Evolutionary conservation across 2,329 filamentous ascomycete genomes (phyloP).

Genomic region (Aspergillus brunneoviolaceus): DNA sequence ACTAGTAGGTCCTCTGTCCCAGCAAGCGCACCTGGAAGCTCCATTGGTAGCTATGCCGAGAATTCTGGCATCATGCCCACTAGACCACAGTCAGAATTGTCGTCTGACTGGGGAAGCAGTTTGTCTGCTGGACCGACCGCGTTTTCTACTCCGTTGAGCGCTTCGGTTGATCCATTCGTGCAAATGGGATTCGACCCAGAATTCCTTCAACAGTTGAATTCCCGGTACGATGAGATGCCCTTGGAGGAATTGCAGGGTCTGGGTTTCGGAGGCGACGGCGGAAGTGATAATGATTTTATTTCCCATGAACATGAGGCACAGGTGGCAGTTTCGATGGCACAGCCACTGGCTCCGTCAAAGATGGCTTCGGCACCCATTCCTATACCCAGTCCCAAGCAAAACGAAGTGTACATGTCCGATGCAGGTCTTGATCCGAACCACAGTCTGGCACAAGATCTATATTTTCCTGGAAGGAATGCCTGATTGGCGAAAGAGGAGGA

Average conservation of each 20-base stretch:
- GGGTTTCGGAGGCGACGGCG: constrained; percentile 20
- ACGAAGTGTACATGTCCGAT: constrained; percentile 14
- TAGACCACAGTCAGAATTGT: constrained; percentile 26
- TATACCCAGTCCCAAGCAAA: constrained; percentile 23
- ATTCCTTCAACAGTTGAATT: constrained; percentile 38
- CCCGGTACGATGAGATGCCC: constrained; percentile 35
- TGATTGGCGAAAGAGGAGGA: background rate
- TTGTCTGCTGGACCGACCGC: constrained; percentile 32
- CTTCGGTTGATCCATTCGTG: constrained; percentile 33
- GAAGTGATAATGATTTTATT: constrained; percentile 11
- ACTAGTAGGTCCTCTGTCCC: constrained; percentile 36
- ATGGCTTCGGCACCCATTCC: constrained; percentile 17
- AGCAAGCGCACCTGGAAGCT: constrained; percentile 37
- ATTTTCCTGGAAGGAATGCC: constrained; percentile 3
- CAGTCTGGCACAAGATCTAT: background rate
- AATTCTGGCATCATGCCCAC: constrained; percentile 33
- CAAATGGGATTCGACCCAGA: constrained; percentile 42
- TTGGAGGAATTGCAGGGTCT: constrained; percentile 31
- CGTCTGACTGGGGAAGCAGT: constrained; percentile 36
- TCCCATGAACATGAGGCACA: constrained; percentile 2
- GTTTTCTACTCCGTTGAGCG: constrained; percentile 32
- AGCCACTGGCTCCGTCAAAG: constrained; percentile 4
- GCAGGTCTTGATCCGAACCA: constrained; percentile 5
- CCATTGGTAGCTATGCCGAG: constrained; percentile 36
- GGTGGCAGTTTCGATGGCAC: constrained; percentile 1